Conservation (phyloP, 192 early-diverging fungal genomes). For the Coemansia sp. region DNA sequence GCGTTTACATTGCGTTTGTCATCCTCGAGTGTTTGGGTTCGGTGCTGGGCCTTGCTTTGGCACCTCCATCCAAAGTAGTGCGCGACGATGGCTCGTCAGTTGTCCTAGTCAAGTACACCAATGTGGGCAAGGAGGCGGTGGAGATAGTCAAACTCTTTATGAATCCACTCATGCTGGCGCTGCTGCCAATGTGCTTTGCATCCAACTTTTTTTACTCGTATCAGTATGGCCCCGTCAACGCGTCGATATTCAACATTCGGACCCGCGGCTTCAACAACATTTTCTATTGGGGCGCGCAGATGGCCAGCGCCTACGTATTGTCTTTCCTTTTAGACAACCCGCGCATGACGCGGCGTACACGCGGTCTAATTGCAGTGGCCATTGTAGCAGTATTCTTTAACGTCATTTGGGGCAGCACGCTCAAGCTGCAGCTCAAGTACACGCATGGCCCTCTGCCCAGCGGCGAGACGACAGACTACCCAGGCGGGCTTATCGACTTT, state of each 20-base stretch:
- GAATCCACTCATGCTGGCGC: conserved; percentile 63
- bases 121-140: conserved; percentile 57
- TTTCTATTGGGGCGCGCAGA: conserved; percentile 75
- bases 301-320: conserved; percentile 62
- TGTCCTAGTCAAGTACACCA: conserved; percentile 63
- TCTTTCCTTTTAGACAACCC: conserved; percentile 65
- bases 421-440: conserved; percentile 62
- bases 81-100: conserved; percentile 67
- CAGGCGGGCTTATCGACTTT: conserved; percentile 47
- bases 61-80: conserved; percentile 59
- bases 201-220: conserved; percentile 82
- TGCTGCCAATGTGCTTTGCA: conserved; percentile 67
- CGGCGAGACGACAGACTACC: conserved; percentile 19
- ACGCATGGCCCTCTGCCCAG: conserved; percentile 26
- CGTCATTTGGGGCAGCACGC: conserved; percentile 60
- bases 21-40: conserved; percentile 67
- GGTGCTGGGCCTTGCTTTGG: conserved; percentile 56
- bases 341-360: conserved; percentile 54
- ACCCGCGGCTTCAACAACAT: conserved; percentile 73
- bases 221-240: conserved; percentile 67
- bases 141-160: conserved; percentile 60
- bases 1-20: conserved; percentile 75
- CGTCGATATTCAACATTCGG: conserved; percentile 66
- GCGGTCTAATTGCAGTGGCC: conserved; percentile 59
- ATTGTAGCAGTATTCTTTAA: conserved; percentile 49